A percentile compares a stretch with the other conserved stretches of the same genome.
Conservation (phyloP, 208 protist genomes). For the Acanthamoeba divionensis region DNA sequence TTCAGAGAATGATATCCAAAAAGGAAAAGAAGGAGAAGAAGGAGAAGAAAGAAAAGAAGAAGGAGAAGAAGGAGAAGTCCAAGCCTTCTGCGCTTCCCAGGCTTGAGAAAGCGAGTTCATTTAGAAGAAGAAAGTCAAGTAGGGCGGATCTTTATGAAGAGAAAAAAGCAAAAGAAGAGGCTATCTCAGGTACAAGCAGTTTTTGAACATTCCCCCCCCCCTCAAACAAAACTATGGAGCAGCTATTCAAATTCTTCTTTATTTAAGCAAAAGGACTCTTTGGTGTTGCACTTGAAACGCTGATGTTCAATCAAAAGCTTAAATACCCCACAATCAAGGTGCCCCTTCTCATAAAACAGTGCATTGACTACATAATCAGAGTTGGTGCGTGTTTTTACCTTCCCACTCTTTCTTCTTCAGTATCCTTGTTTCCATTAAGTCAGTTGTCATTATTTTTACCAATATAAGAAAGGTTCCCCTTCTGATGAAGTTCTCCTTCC, state of each 20-base stretch:
- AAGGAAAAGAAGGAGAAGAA: neutral
- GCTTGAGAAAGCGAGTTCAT: no score
- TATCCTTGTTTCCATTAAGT: neutral
- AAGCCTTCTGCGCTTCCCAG: no score
- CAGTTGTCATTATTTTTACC: neutral
- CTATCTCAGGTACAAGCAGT: no score
- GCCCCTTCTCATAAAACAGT: neutral
- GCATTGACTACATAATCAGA: slow-evolving; percentile 9
- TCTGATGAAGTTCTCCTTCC: neutral
- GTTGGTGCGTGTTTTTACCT: neutral
- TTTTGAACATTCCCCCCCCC: no score
- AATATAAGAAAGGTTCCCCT: neutral
- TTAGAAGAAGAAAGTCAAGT: no score
- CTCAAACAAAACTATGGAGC: no score
- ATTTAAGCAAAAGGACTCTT: neutral
- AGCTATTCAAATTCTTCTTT: no score
- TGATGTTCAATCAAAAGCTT: slow-evolving; percentile 10
- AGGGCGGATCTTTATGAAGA: no score
- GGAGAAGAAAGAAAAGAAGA: slow-evolving; percentile 6
- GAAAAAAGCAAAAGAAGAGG: no score
- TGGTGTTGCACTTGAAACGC: neutral
- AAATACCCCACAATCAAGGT: neutral
- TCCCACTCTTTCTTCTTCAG: neutral
- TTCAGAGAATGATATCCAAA: no score
- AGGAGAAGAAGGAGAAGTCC: no score